Conservation (phyloP, 345 rosid species). For the Gossypium ekmanianum region DNA sequence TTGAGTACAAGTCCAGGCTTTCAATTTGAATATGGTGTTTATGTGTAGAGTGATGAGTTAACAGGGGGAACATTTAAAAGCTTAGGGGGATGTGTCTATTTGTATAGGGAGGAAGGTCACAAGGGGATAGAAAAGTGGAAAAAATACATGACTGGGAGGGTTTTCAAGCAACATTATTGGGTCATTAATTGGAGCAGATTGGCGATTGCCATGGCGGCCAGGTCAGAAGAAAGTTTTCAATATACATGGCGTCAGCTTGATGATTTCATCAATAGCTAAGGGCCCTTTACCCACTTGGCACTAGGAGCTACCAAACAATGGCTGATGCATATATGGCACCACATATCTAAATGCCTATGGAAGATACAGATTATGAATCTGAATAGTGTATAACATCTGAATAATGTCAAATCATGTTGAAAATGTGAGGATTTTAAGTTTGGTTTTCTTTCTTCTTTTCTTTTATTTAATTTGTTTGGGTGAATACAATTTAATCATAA, state of each 20-base stretch:
- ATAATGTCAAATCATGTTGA: not conserved
- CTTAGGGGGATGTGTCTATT: not conserved
- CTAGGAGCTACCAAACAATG: not conserved
- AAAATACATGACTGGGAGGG: slow-evolving; percentile 21
- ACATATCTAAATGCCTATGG: not conserved
- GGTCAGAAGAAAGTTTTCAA: slow-evolving; percentile 9
- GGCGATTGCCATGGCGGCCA: slow-evolving; percentile 35
- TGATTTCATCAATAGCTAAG: not conserved
- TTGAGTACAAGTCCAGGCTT: not conserved
- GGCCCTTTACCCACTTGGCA: not conserved
- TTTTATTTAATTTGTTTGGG: too few species aligned
- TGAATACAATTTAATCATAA: too few species aligned
- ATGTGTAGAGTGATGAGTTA: slow-evolving; percentile 11
- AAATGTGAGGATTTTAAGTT: not conserved
- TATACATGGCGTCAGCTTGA: slow-evolving; percentile 5
- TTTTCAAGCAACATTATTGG: slow-evolving; percentile 11
- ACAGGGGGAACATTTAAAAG: not conserved
- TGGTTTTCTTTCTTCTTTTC: not conserved
- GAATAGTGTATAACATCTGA: not conserved
- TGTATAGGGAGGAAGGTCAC: not conserved
- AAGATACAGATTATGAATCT: not conserved
- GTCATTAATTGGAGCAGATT: slow-evolving; percentile 23
- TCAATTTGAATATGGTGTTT: not conserved
- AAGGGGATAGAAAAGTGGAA: slow-evolving; percentile 11
- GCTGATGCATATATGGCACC: not conserved